phyloP scores from a whole-genome alignment of 1,284 basidiomycete genomes.

The Fomitopsis betulina region DNA sequence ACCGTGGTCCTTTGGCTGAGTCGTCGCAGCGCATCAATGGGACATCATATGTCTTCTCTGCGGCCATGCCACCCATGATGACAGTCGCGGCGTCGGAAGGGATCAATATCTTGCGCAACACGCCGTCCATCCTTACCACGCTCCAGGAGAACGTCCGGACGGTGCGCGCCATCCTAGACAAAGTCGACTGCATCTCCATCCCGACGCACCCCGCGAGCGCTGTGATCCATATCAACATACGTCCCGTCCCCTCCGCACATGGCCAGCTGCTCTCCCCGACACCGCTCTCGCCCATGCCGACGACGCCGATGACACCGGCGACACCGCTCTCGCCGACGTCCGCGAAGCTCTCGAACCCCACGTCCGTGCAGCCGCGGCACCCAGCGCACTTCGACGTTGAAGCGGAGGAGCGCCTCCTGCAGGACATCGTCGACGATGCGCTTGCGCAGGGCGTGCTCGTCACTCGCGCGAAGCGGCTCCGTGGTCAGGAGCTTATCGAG shows the following conservation, averaged over 20 bases:
- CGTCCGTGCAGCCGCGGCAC: slow-evolving; percentile 37
- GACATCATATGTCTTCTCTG: slow-evolving; percentile 94
- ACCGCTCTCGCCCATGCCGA: slow-evolving; percentile 20
- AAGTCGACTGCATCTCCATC: slow-evolving; percentile 77
- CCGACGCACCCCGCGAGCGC: slow-evolving; percentile 85
- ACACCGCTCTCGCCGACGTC: slow-evolving; percentile 15
- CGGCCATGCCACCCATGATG: slow-evolving; percentile 88
- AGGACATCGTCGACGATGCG: slow-evolving; percentile 86
- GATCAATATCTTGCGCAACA: slow-evolving; percentile 71
- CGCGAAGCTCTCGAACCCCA: slow-evolving; percentile 39
- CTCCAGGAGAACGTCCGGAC: slow-evolving; percentile 81
- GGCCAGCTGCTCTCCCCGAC: slow-evolving; percentile 22
- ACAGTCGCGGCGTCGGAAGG: slow-evolving; percentile 85
- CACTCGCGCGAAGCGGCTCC: slow-evolving; percentile 77
- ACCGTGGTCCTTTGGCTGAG: not conserved
- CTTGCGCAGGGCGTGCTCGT: slow-evolving; percentile 77
- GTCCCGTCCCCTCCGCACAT: slow-evolving; percentile 25
- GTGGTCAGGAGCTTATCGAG: slow-evolving; percentile 81
- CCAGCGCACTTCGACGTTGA: slow-evolving; percentile 54
- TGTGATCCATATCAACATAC: slow-evolving; percentile 82
- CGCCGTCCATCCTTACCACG: slow-evolving; percentile 68
- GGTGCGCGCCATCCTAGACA: slow-evolving; percentile 76
- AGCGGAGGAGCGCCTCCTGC: slow-evolving; percentile 74
- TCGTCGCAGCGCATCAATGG: slow-evolving; percentile 87
- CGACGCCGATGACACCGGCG: slow-evolving; percentile 18